Base-by-base conservation (phyloP, 2,329 filamentous ascomycete species). In the Cladosporium sp. region DNA sequence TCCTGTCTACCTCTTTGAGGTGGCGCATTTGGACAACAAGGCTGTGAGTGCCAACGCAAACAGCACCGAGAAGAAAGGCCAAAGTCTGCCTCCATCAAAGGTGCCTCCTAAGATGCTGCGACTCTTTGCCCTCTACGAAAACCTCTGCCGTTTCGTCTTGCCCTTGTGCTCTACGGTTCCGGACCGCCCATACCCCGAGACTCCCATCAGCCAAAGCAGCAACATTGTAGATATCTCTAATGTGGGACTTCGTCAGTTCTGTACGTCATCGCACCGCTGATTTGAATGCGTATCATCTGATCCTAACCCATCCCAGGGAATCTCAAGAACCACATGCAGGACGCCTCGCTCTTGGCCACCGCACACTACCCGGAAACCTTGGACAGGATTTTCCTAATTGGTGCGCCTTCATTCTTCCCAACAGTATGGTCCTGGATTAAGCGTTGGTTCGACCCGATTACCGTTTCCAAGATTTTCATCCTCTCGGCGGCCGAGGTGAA, bases 391-490 rank as follows among this genome's bases (percentile, higher is more conserved):
- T 89, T 85, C 64, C 86, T 97, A 63, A 89, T 96, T 56, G 91
- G 91, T 54, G 92, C 92, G 0, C 92, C 92, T 7, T 74, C 80
- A 40, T 96, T 95, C 78, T 96, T 96, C 75, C 86, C 87, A 43
- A 96, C 89, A 2, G 88, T 96, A 54, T 92, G 91, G 91, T 84
- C 88, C 58, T 96, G 90, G 89, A 80, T 95, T 71, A 95, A 95
- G 77, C 85, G 87, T 64, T 96, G 91, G 90, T 50, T 50, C 19
- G 47, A 50, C 47, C 47, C 47, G 7, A 43, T 50, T 30, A 50
- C 47, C 6, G 47, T 50, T 48, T 93, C 89, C 62, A 97, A 97
- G 74, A 96, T 97, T 68, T 96, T 95, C 69, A 93, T 97, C 61
- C 81, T 97, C 49, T 78, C 78, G 42, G 75, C 82, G 7, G 66